A percentile compares a stretch with the other conserved stretches of the same genome.
These are phyloP conservation scores for Psidium guajava DNA, from an alignment of 345 rosid genomes.

Conservation along the genomic window DNA sequence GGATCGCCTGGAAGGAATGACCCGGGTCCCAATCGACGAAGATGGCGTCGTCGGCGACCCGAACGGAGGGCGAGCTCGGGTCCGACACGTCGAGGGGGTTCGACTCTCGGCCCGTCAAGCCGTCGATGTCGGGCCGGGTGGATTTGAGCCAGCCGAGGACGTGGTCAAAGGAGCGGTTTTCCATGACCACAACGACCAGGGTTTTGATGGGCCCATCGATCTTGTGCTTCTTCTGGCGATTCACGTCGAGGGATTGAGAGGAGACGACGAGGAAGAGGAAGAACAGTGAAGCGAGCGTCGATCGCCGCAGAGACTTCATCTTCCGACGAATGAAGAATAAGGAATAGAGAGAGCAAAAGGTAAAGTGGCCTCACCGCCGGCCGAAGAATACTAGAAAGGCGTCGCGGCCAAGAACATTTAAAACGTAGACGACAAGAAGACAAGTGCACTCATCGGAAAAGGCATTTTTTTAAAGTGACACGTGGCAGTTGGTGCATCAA, in stretches of 20 bases:
- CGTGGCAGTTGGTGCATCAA: background rate
- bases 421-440: background rate
- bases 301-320: slow-evolving; percentile 35
- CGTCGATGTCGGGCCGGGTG: slow-evolving; percentile 82
- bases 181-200: slow-evolving; percentile 84
- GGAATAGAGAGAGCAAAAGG: background rate
- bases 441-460: background rate
- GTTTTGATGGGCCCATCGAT: slow-evolving; percentile 93
- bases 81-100: slow-evolving; percentile 52
- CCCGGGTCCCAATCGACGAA: slow-evolving; percentile 97
- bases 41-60: slow-evolving; percentile 66
- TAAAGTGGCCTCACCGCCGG: background rate
- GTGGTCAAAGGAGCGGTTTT: slow-evolving; percentile 96
- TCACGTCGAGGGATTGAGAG: slow-evolving; percentile 34
- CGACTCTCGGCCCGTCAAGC: slow-evolving; percentile 63
- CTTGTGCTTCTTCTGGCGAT: slow-evolving; percentile 17
- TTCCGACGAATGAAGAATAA: background rate
- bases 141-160: slow-evolving; percentile 92
- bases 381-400: background rate
- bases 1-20: slow-evolving; percentile 92
- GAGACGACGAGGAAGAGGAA: slow-evolving; percentile 45
- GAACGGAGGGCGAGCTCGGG: slow-evolving; percentile 36
- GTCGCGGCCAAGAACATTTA: background rate
- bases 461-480: background rate
- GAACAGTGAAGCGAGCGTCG: slow-evolving; percentile 7